These are phyloP conservation scores for Dysphania ambrosioides DNA, from an alignment of 148 eudicot species.

Conservation along the genomic window DNA sequence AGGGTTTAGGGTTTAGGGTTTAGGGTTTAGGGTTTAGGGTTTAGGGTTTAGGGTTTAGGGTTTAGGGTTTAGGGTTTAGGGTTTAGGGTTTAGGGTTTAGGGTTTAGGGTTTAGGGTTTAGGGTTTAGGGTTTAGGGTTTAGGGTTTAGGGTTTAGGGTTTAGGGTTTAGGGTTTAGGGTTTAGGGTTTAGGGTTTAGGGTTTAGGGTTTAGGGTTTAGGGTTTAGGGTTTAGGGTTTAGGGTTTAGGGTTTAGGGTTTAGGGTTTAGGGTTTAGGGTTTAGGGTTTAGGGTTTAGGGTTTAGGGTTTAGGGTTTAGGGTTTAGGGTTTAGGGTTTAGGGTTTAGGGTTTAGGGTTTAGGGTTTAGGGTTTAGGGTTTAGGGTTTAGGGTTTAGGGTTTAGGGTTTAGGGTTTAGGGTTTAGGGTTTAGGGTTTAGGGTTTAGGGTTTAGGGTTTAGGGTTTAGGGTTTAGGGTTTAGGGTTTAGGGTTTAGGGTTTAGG, in stretches of 20 bases:
- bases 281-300: constrained; percentile 11
- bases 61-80: constrained; percentile 15
- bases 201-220: constrained; percentile 21
- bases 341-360: constrained; percentile 8
- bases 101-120: constrained; percentile 26
- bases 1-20: constrained; percentile 19
- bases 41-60: constrained; percentile 14
- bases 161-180: constrained; percentile 19
- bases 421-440: constrained; percentile 10
- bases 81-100: constrained; percentile 22
- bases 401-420: constrained; percentile 13
- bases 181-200: constrained; percentile 23
- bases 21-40: constrained; percentile 10
- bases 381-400: background rate
- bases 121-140: constrained; percentile 26
- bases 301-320: constrained; percentile 13
- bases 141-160: constrained; percentile 21
- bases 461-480: background rate
- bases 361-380: constrained; percentile 7
- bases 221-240: constrained; percentile 20
- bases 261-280: constrained; percentile 7
- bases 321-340: constrained; percentile 12
- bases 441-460: background rate
- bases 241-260: constrained; percentile 21
- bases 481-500: constrained; percentile 2